Percentiles rank a stretch among this genome's conserved stretches.
phyloP scores from a whole-genome alignment of 768 basidiomycete genomes.

The Pilatotrama ljubarskyi region DNA sequence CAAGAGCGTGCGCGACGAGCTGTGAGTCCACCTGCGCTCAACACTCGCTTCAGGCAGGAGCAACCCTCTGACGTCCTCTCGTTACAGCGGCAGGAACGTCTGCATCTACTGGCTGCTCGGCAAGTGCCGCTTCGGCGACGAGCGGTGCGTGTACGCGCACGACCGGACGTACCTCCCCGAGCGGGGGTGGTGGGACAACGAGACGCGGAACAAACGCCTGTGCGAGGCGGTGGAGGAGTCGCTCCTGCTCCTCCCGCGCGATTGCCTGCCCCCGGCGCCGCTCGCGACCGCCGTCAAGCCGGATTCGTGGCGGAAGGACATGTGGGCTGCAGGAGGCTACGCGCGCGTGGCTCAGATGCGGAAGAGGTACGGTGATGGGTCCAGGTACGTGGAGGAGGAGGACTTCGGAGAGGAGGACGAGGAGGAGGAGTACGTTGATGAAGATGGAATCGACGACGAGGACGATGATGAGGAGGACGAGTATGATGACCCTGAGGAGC shows the following conservation, averaged over 20 bases:
- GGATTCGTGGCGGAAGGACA: neutral
- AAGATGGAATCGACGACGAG: neutral
- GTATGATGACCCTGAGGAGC: slow-evolving; percentile 29
- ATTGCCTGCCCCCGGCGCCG: neutral
- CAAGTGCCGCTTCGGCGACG: slow-evolving; percentile 39
- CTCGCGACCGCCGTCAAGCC: neutral
- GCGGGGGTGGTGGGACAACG: slow-evolving; percentile 46
- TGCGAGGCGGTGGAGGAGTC: neutral
- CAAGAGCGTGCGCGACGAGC: slow-evolving; percentile 53
- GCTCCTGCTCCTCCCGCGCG: neutral
- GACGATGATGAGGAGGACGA: slow-evolving; percentile 22
- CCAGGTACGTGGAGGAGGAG: neutral
- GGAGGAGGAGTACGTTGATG: neutral
- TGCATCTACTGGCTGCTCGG: slow-evolving; percentile 44
- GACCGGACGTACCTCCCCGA: slow-evolving; percentile 44
- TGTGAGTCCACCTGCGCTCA: slow-evolving; percentile 40
- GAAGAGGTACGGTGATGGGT: neutral
- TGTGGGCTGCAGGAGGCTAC: neutral
- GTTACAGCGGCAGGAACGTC: slow-evolving; percentile 51
- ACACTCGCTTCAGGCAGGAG: neutral
- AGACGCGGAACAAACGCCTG: neutral
- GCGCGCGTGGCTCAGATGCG: neutral
- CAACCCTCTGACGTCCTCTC: neutral
- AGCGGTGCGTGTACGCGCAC: slow-evolving; percentile 50
- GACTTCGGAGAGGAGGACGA: slow-evolving; percentile 1